Conservation (phyloP, 2,329 filamentous ascomycete genomes). For the Aureobasidium sp. region DNA sequence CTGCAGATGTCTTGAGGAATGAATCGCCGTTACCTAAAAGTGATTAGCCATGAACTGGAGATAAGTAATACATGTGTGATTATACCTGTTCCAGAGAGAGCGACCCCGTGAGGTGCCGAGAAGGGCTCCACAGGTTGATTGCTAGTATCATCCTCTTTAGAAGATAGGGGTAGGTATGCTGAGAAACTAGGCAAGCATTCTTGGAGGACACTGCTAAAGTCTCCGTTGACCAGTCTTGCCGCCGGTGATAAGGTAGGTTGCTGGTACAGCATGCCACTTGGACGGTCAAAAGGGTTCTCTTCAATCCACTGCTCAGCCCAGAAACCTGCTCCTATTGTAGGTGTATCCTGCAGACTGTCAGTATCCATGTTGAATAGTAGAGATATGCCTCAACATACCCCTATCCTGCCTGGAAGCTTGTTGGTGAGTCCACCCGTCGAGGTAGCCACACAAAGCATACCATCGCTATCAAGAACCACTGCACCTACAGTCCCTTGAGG, state of each 20-base stretch:
- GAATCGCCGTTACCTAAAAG: slow-evolving; percentile 70
- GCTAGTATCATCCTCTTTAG: not conserved
- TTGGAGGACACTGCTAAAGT: slow-evolving; percentile 42
- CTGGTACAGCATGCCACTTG: slow-evolving; percentile 1
- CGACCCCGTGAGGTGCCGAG: slow-evolving; percentile 17
- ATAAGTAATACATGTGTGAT: not conserved
- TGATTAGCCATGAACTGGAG: not conserved
- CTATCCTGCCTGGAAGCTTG: slow-evolving; percentile 75
- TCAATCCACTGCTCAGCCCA: slow-evolving; percentile 81
- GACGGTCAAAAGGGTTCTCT: slow-evolving; percentile 17
- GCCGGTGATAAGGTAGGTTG: slow-evolving; percentile 15
- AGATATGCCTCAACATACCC: slow-evolving; percentile 25
- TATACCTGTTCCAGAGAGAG: slow-evolving; percentile 21
- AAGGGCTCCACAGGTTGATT: not conserved
- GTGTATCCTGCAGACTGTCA: slow-evolving; percentile 52
- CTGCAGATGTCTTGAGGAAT: slow-evolving; percentile 65
- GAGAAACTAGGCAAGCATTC: slow-evolving; percentile 48
- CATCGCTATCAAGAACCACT: slow-evolving; percentile 69
- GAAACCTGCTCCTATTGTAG: slow-evolving; percentile 73
- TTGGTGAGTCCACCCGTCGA: slow-evolving; percentile 76
- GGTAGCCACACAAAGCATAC: slow-evolving; percentile 59
- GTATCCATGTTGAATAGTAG: not conserved
- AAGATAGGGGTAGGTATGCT: slow-evolving; percentile 28
- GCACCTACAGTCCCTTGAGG: slow-evolving; percentile 80
- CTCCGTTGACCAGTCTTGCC: slow-evolving; percentile 23